phyloP scores from a whole-genome alignment of 192 early-diverging fungal genomes.

The Coemansia sp. region DNA sequence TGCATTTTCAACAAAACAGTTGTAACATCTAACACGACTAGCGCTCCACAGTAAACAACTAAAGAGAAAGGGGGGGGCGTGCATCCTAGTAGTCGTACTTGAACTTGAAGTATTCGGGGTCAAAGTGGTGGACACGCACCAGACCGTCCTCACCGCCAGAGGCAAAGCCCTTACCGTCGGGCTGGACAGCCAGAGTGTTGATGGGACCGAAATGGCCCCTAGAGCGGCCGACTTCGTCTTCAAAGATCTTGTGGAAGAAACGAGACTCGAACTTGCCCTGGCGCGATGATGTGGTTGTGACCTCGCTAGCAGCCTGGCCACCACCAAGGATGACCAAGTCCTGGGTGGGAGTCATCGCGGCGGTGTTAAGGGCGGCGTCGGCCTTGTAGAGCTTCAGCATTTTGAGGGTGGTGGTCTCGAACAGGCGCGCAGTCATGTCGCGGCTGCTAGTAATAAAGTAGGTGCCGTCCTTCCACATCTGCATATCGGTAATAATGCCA shows the following conservation, averaged over 20 bases:
- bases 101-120: slow-evolving; percentile 96
- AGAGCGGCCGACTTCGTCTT: slow-evolving; percentile 96
- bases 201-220: slow-evolving; percentile 99
- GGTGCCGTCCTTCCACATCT: slow-evolving; percentile 85
- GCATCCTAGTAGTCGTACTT: slow-evolving; percentile 62
- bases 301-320: slow-evolving; percentile 98
- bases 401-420: slow-evolving; percentile 83
- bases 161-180: slow-evolving; percentile 92
- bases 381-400: slow-evolving; percentile 84
- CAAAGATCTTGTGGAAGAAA: slow-evolving; percentile 97
- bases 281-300: slow-evolving; percentile 87
- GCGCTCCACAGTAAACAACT: not conserved
- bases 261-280: slow-evolving; percentile 97
- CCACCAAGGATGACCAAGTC: slow-evolving; percentile 90
- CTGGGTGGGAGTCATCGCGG: slow-evolving; percentile 86
- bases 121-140: slow-evolving; percentile 95
- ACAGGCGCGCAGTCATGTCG: slow-evolving; percentile 90
- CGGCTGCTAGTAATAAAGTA: slow-evolving; percentile 97
- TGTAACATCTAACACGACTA: not conserved
- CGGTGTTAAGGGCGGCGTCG: slow-evolving; percentile 92
- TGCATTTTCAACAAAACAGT: too few relatives aligned
- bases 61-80: too few relatives aligned
- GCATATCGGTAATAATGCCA: slow-evolving; percentile 84
- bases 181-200: slow-evolving; percentile 98
- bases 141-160: slow-evolving; percentile 99